Evolutionary conservation across 2,329 filamentous ascomycete genomes (phyloP), one percentile per base, ranked within the genome.

Genomic region (Pseudocercospora cruenta): DNA sequence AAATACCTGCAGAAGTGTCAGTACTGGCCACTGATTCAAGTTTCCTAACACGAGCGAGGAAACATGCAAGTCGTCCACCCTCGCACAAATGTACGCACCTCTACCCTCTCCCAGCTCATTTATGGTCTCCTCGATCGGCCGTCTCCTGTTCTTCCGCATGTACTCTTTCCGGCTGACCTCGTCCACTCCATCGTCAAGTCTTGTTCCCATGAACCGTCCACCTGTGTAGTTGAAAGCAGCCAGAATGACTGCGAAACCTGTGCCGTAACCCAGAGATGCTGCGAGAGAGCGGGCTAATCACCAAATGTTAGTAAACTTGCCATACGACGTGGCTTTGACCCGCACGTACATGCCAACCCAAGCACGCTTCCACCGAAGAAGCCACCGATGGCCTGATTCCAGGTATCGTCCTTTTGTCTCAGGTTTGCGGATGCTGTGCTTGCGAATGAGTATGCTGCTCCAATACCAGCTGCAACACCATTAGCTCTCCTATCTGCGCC

Each of bases 51-150:
- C 22, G 12, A 49, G n/a, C 21, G n/a, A n/a, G 6, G 14, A 28
- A 55, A 26, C 6, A 7, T 16, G n/a, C 26, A 59, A 6, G 5
- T 19, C 9, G 54, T 43, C 16, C n/a, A 12, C 12, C 2, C 12
- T 19, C 16, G 39, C 24, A 14, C 2, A 1, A 24, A 36, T 22
- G 58, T 61, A 69, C 80, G 75, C 86, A 94, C 92, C 92, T 87
- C 93, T 87, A 71, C 93, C 93, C 83, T 97, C 94, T 61, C 93
- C 94, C 74, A 97, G 77, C 75, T 94, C 87, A 24, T 88, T 86
- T 70, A 97, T 82, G 1, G 92, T 96, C 83, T 97, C 90, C 78
- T 92, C 90, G 60, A 88, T 83, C 26, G 92, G 90, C 77, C 89
- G 83, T 78, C 92, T 87, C 79, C 90, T 90, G 76, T 89, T 89